phyloP scores from a whole-genome alignment of 2,329 filamentous ascomycete species.

The Colletotrichum tropicale region DNA sequence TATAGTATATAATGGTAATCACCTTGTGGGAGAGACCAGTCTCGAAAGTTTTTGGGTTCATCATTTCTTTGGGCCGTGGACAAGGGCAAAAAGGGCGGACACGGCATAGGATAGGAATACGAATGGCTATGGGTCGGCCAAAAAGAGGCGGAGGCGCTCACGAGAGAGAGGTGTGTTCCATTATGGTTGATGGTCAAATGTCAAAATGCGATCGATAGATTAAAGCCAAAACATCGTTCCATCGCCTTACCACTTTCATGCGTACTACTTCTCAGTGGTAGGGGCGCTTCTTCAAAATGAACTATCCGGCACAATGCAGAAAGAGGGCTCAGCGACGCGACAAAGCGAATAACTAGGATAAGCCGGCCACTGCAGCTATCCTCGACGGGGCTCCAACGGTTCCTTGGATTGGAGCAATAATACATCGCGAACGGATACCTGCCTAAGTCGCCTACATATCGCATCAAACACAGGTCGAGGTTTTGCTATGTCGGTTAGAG shows the following conservation, averaged over 20 bases:
- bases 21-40: conserved; percentile 13
- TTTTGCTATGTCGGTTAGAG: background rate
- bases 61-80: conserved; percentile 9
- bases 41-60: conserved; percentile 2
- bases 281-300: background rate
- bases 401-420: background rate
- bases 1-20: conserved; percentile 27
- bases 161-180: conserved; percentile 16
- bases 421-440: background rate
- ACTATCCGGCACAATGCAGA: background rate
- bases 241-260: background rate
- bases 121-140: conserved; percentile 13
- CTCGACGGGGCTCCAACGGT: background rate
- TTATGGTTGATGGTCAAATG: conserved; percentile 13
- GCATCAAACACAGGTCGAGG: background rate
- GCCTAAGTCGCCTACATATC: background rate
- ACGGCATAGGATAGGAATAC: conserved; percentile 8
- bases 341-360: background rate
- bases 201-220: conserved; percentile 9
- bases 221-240: conserved; percentile 9
- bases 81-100: conserved; percentile 5
- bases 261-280: background rate
- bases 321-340: background rate
- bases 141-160: conserved; percentile 10
- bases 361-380: background rate